phyloP scores from a whole-genome alignment of 1,284 basidiomycete species.

The Tilletiaria anomala region DNA sequence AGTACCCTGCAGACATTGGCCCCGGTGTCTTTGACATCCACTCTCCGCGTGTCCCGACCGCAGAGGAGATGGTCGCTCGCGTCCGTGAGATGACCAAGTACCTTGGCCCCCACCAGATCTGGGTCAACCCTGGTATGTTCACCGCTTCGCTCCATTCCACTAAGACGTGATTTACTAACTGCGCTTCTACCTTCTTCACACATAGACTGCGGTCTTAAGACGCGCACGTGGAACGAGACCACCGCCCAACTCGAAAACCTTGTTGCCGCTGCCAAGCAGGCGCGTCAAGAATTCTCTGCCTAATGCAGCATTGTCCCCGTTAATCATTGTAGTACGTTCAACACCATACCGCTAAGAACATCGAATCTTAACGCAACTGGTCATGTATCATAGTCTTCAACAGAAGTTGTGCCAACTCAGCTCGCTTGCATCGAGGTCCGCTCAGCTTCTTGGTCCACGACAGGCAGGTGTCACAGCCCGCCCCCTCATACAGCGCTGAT shows the following conservation, averaged over 20 bases:
- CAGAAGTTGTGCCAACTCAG: too few relatives aligned
- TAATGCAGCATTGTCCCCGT: too few relatives aligned
- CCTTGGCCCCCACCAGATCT: constrained; percentile 41
- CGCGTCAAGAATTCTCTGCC: too few relatives aligned
- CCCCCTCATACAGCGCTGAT: too few relatives aligned
- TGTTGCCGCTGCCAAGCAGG: too few relatives aligned
- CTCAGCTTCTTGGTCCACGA: too few relatives aligned
- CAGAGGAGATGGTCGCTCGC: constrained; percentile 85
- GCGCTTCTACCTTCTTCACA: background rate
- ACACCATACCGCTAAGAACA: too few relatives aligned
- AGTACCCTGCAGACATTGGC: constrained; percentile 95
- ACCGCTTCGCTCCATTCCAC: background rate
- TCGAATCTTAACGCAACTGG: too few relatives aligned
- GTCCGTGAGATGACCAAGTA: constrained; percentile 56
- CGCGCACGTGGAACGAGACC: constrained; percentile 45
- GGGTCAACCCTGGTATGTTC: constrained; percentile 60
- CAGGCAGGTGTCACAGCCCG: too few relatives aligned
- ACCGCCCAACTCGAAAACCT: constrained; percentile 46
- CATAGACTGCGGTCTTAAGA: constrained; percentile 49
- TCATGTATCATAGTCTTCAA: too few relatives aligned
- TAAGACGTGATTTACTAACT: background rate
- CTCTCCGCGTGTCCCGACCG: constrained; percentile 82
- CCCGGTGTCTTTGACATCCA: constrained; percentile 91
- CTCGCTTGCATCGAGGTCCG: too few relatives aligned
- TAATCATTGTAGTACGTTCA: too few relatives aligned